Conservation (phyloP, 2,329 filamentous ascomycete species). For the Clonostachys byssicola region DNA sequence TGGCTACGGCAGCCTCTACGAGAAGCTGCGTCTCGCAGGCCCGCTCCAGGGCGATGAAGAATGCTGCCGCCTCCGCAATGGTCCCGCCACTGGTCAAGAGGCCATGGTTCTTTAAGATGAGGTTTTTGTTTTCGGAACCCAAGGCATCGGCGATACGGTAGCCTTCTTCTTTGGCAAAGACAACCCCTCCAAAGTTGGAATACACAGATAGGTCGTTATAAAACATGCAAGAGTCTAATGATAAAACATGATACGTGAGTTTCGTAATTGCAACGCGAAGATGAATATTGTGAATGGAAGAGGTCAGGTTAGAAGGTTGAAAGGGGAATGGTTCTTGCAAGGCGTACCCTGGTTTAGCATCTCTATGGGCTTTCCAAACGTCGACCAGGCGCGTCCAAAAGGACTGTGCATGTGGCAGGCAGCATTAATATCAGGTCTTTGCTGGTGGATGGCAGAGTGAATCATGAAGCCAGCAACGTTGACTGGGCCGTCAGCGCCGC, state of each 20-base stretch:
- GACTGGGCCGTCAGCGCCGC: slow-evolving; percentile 54
- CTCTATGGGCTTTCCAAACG: slow-evolving; percentile 59
- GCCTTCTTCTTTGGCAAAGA: slow-evolving; percentile 59
- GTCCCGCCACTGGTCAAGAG: slow-evolving; percentile 64
- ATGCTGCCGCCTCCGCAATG: slow-evolving; percentile 69
- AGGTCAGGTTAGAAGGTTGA: neutral
- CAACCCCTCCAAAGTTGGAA: slow-evolving; percentile 43
- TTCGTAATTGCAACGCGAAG: too few species aligned
- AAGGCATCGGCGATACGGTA: slow-evolving; percentile 57
- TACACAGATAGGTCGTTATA: slow-evolving; percentile 65
- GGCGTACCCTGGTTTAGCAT: slow-evolving; percentile 63
- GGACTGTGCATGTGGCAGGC: slow-evolving; percentile 64
- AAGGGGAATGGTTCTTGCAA: neutral
- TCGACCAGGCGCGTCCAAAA: slow-evolving; percentile 62
- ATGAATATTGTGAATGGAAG: too few species aligned
- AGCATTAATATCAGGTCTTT: slow-evolving; percentile 59
- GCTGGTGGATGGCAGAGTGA: slow-evolving; percentile 60
- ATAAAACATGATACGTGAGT: too few species aligned
- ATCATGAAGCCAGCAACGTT: slow-evolving; percentile 70
- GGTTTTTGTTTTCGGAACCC: slow-evolving; percentile 50
- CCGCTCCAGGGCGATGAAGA: slow-evolving; percentile 64
- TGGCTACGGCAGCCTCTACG: slow-evolving; percentile 15
- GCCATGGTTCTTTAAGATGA: slow-evolving; percentile 68
- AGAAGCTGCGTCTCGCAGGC: slow-evolving; percentile 44
- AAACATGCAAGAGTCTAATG: slow-evolving; percentile 42